A percentile compares a stretch with the other conserved stretches of the same genome.
Evolutionary conservation across 345 rosid genomes (phyloP).

Genomic region (Acer campestre): DNA sequence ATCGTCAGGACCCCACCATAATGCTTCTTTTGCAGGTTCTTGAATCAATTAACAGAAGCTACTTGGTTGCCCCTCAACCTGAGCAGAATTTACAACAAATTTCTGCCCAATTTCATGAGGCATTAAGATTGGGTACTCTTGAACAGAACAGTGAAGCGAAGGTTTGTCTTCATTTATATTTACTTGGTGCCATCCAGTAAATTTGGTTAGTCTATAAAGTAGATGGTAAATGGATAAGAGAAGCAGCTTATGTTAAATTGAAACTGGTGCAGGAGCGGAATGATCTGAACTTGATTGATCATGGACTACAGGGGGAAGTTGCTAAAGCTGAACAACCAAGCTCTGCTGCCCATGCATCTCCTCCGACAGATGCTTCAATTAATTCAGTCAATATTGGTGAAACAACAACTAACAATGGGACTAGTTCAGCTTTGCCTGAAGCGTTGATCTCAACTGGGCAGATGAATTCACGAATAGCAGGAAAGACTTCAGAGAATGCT

Average conservation of each 20-base stretch:
- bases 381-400: slow-evolving; percentile 38
- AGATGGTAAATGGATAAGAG: slow-evolving; percentile 7
- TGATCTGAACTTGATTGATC: slow-evolving; percentile 33
- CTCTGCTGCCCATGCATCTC: slow-evolving; percentile 40
- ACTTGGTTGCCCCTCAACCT: slow-evolving; percentile 40
- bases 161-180: slow-evolving; percentile 44
- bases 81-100: slow-evolving; percentile 63
- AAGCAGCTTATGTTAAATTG: slow-evolving; percentile 23
- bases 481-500: slow-evolving; percentile 49
- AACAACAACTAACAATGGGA: slow-evolving; percentile 32
- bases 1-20: slow-evolving; percentile 6
- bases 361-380: slow-evolving; percentile 39
- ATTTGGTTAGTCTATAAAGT: slow-evolving; percentile 2
- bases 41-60: slow-evolving; percentile 54
- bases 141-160: slow-evolving; percentile 53
- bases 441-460: slow-evolving; percentile 42
- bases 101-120: slow-evolving; percentile 71
- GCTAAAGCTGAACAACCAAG: slow-evolving; percentile 53
- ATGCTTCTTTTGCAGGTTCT: slow-evolving; percentile 46
- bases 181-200: slow-evolving; percentile 13
- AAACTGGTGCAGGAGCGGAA: slow-evolving; percentile 49
- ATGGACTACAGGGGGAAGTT: slow-evolving; percentile 47
- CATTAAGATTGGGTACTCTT: slow-evolving; percentile 47
- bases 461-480: slow-evolving; percentile 32
- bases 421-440: slow-evolving; percentile 41